Evolutionary conservation across 2,329 filamentous ascomycete genomes (phyloP).

Genomic region (Aspergillus oerlinghausenensis): DNA sequence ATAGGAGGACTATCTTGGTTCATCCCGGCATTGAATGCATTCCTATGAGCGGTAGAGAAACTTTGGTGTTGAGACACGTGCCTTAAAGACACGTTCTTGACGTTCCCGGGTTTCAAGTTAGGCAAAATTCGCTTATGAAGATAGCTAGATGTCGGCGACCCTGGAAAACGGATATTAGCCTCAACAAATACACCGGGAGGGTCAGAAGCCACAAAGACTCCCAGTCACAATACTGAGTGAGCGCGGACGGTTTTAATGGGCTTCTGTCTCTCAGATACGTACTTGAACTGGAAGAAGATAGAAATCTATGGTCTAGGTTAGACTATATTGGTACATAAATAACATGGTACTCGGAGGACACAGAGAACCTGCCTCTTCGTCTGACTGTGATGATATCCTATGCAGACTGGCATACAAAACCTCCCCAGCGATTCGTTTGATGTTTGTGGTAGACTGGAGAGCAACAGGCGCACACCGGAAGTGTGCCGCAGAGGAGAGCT

Average conservation of each 20-base stretch:
- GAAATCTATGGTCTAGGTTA: conserved; percentile 11
- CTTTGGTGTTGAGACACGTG: not conserved
- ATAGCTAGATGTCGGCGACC: not conserved
- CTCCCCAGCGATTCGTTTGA: not conserved
- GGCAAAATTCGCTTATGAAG: not conserved
- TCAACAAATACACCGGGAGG: not conserved
- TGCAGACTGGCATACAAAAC: conserved; percentile 2
- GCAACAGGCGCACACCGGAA: not conserved
- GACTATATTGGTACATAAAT: conserved; percentile 1
- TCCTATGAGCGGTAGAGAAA: conserved; percentile 10
- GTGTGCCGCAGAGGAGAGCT: not conserved
- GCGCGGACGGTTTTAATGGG: not conserved
- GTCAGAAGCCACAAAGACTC: not conserved
- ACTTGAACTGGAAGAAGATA: conserved; percentile 6
- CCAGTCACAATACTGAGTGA: not conserved
- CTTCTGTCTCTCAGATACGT: conserved; percentile 1
- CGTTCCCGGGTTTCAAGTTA: not conserved
- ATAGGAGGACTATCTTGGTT: conserved; percentile 9
- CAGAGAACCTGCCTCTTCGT: conserved; percentile 15
- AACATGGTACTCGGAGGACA: not conserved
- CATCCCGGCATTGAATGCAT: conserved; percentile 15
- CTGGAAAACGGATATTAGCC: not conserved
- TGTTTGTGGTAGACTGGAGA: not conserved
- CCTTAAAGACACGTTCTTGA: conserved; percentile 6
- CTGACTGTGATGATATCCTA: not conserved